Conservation (phyloP, 345 rosid genomes). For the Raphanus sativus region DNA sequence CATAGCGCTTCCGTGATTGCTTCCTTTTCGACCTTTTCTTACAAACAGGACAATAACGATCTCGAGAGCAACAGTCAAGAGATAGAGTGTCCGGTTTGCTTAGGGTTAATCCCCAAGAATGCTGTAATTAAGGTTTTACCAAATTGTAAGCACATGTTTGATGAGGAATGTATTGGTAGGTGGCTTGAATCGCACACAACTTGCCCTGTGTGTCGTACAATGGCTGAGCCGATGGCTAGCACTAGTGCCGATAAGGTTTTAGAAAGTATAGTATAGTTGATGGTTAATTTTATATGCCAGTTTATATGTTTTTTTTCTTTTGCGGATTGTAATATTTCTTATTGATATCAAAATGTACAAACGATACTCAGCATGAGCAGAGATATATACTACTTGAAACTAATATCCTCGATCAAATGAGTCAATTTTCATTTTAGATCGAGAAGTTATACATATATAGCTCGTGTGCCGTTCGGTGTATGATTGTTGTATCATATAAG, state of each 20-base stretch:
- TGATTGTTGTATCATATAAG: not conserved
- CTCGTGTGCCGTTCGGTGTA: too few relatives aligned
- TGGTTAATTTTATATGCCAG: not conserved
- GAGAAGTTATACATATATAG: not conserved
- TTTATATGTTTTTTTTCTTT: not conserved
- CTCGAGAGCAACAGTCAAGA: slow-evolving; percentile 27
- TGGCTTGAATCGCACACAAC: slow-evolving; percentile 39
- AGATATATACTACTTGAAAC: not conserved
- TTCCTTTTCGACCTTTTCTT: slow-evolving; percentile 31
- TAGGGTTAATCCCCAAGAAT: slow-evolving; percentile 26
- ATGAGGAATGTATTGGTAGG: slow-evolving; percentile 36
- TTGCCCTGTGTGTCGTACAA: slow-evolving; percentile 38
- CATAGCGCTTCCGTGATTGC: slow-evolving; percentile 37
- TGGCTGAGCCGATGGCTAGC: slow-evolving; percentile 26
- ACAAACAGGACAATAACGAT: slow-evolving; percentile 21
- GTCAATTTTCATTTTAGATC: not conserved
- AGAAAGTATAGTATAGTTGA: slow-evolving; percentile 29
- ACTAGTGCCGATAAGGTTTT: slow-evolving; percentile 4
- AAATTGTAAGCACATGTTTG: slow-evolving; percentile 41
- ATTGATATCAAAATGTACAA: slow-evolving; percentile 12
- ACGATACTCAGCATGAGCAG: not conserved
- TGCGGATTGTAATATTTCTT: slow-evolving; percentile 14
- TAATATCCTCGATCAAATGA: not conserved
- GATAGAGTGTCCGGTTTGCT: slow-evolving; percentile 39
- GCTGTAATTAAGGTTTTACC: slow-evolving; percentile 33